Base-by-base conservation (phyloP, 805 yeast species). In the Starmerella ratchasimensis region DNA sequence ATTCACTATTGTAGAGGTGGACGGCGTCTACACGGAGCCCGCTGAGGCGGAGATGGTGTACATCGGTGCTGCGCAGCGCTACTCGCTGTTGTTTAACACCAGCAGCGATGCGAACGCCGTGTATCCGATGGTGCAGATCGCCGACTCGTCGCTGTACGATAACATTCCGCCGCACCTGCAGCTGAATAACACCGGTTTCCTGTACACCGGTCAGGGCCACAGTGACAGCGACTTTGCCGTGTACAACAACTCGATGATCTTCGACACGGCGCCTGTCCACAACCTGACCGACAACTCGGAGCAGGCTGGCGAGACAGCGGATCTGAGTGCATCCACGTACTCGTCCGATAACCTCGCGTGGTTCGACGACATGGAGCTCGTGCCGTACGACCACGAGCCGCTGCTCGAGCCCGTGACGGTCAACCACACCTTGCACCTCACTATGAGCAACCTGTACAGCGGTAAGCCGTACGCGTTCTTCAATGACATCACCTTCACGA, bases 381-480 rank as follows among this genome's bases (percentile, higher is more conserved):
- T 59, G 9, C 95, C 98, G 2, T 52, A 66, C 6, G 67, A 69
- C 30, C 68, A 68, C 39, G 62, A 58, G 64, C 74, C 69, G 40
- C 52, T 71, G 22, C 65, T 61, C 27, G 80, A 70, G 31, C 81
- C 78, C 18, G 74, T 86, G 11, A 93, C 82, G 56, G 47, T 51
- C 31, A 65, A 65, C 39, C 67, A 84, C 51, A 67, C 72, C n/a
- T 64, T 90, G 36, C 74, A 74, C 50, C 86, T 90, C 41, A 57
- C 60, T 20, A 84, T 90, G 96, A 76, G 78, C 58, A 81, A 82
- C 66, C 67, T 90, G 60, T 69, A 68, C 34, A 65, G 83, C 59
- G 98, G 98, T 65, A 67, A 77, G 45, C 84, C 84, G 65, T 90
- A 90, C 57, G 97, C 97, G n/a, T 80, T 88, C 64, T 83, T 88